Evolutionary conservation across 2,329 filamentous ascomycete genomes (phyloP).

Genomic region (Paradendryphiella salina): DNA sequence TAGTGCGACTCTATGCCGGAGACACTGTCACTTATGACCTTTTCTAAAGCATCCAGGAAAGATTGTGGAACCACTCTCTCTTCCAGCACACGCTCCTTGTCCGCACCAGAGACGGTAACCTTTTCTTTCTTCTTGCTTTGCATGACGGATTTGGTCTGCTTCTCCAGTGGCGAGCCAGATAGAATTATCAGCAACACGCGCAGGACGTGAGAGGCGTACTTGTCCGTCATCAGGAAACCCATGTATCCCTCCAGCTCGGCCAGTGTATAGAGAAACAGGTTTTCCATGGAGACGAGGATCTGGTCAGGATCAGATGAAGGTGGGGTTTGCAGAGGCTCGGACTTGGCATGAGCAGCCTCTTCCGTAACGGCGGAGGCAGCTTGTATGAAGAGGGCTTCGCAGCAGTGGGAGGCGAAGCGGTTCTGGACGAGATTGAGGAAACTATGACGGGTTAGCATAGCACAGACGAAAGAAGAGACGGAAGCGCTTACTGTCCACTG

Average conservation of each 20-base stretch:
- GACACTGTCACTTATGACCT: constrained; percentile 78
- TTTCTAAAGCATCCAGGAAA: constrained; percentile 75
- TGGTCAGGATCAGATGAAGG: constrained; percentile 55
- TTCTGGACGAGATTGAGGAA: constrained; percentile 91
- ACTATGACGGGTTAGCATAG: constrained; percentile 43
- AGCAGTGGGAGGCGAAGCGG: constrained; percentile 96
- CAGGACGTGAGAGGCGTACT: constrained; percentile 87
- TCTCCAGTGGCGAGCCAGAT: constrained; percentile 77
- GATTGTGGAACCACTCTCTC: constrained; percentile 70
- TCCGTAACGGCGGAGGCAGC: constrained; percentile 77
- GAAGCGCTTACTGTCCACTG: constrained; percentile 64
- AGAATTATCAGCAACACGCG: constrained; percentile 84
- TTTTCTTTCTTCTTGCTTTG: constrained; percentile 94
- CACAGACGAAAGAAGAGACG: background rate
- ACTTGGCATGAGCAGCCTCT: constrained; percentile 62
- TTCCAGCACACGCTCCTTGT: constrained; percentile 44
- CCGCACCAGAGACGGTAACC: constrained; percentile 59
- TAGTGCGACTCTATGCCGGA: constrained; percentile 76
- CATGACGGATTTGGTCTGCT: constrained; percentile 67
- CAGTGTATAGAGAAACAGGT: constrained; percentile 78
- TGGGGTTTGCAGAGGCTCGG: constrained; percentile 49
- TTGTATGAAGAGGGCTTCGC: constrained; percentile 86
- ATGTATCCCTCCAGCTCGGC: constrained; percentile 87
- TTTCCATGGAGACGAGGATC: constrained; percentile 72
- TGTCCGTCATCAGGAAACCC: constrained; percentile 80